Evolutionary conservation across 345 rosid genomes (phyloP).

Genomic region (Aethionema arabicum): DNA sequence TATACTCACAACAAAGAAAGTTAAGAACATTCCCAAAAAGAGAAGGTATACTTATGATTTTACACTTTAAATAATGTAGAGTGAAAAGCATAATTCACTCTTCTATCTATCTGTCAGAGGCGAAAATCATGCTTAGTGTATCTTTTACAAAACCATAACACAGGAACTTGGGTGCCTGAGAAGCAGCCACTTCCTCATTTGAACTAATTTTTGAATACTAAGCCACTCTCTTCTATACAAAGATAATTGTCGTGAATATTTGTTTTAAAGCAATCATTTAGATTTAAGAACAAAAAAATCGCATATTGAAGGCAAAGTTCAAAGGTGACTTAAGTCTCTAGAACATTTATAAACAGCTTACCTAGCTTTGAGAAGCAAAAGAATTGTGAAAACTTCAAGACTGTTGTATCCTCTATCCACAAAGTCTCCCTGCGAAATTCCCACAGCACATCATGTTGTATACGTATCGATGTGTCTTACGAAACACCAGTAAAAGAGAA

Average conservation of each 20-base stretch:
- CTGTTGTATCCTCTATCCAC: slow-evolving; percentile 96
- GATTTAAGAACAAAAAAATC: not conserved
- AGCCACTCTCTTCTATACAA: not conserved
- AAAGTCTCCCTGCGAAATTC: slow-evolving; percentile 69
- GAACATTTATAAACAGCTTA: slow-evolving; percentile 23
- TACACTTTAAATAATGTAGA: not conserved
- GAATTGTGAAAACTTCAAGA: slow-evolving; percentile 92
- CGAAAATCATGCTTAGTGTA: not conserved
- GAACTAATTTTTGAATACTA: not conserved
- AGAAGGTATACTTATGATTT: slow-evolving; percentile 2
- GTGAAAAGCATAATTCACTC: not conserved
- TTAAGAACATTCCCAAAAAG: not conserved
- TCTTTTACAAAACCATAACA: slow-evolving; percentile 2
- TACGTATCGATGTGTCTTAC: not conserved
- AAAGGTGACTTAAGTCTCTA: not conserved
- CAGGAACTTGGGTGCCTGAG: slow-evolving; percentile 3
- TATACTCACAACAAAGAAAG: slow-evolving; percentile 11
- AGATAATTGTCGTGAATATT: slow-evolving; percentile 2
- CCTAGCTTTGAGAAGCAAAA: slow-evolving; percentile 96
- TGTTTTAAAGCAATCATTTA: slow-evolving; percentile 4
- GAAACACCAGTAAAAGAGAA: not conserved
- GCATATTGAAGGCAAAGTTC: slow-evolving; percentile 13
- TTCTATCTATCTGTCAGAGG: not conserved
- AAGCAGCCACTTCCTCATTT: not conserved
- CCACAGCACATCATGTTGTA: slow-evolving; percentile 6